phyloP scores from a whole-genome alignment of 2,329 filamentous ascomycete genomes.

The Zymoseptoria crescenta region DNA sequence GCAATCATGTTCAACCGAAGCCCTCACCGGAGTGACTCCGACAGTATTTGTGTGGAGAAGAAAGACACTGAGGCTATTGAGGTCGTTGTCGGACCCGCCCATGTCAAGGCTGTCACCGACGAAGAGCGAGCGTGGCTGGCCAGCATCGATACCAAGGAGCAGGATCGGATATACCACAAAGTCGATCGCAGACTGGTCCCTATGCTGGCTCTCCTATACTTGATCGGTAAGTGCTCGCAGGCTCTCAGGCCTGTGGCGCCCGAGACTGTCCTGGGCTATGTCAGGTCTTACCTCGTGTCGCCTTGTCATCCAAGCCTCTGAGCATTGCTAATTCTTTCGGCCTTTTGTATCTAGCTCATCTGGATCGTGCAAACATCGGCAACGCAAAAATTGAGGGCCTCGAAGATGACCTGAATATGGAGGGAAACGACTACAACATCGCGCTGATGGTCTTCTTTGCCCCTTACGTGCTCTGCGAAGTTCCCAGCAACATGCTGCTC shows the following conservation, averaged over 20 bases:
- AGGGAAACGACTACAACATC: slow-evolving; percentile 41
- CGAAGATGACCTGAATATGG: slow-evolving; percentile 35
- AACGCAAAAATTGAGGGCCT: slow-evolving; percentile 43
- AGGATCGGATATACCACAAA: slow-evolving; percentile 34
- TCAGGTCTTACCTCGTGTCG: too few relatives aligned
- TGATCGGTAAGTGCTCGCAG: slow-evolving; percentile 37
- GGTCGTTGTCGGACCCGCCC: slow-evolving; percentile 3
- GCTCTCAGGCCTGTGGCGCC: neutral
- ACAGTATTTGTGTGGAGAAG: slow-evolving; percentile 6
- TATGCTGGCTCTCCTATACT: slow-evolving; percentile 34
- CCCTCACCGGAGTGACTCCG: slow-evolving; percentile 5
- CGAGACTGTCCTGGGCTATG: neutral
- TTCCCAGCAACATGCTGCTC: slow-evolving; percentile 17
- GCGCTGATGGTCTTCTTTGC: slow-evolving; percentile 49
- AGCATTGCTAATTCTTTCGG: slow-evolving; percentile 1
- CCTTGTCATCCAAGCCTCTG: too few relatives aligned
- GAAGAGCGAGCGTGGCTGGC: slow-evolving; percentile 19
- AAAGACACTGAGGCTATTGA: slow-evolving; percentile 16
- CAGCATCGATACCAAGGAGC: slow-evolving; percentile 14
- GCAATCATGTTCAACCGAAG: slow-evolving; percentile 3
- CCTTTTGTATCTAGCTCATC: neutral
- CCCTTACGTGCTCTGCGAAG: slow-evolving; percentile 34
- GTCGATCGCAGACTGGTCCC: slow-evolving; percentile 12
- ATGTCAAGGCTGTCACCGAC: slow-evolving; percentile 14
- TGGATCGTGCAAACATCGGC: slow-evolving; percentile 37